Conservation (phyloP, 2,329 filamentous ascomycete species). For the Botrytis fabae region DNA sequence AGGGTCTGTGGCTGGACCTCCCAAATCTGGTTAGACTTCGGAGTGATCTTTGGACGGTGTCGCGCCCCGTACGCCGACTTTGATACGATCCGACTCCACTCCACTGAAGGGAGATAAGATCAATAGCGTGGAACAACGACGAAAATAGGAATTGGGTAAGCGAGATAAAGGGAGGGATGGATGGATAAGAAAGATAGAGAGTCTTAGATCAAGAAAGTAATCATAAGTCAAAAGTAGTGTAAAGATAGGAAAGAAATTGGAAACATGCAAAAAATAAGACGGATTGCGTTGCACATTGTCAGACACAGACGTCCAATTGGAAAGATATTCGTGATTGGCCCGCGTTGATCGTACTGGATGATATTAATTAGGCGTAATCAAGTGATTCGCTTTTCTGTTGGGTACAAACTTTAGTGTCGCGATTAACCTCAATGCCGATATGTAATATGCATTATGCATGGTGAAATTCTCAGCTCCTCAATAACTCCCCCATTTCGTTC, state of each 20-base stretch:
- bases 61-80: conserved; percentile 8
- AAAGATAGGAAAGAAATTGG: background rate
- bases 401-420: conserved; percentile 15
- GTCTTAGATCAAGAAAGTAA: conserved; percentile 7
- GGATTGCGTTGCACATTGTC: conserved; percentile 10
- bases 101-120: conserved; percentile 20
- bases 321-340: background rate
- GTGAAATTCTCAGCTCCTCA: conserved; percentile 4
- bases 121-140: conserved; percentile 5
- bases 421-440: conserved; percentile 22
- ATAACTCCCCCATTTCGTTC: conserved; percentile 18
- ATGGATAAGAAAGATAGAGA: conserved; percentile 1
- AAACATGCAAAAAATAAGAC: background rate
- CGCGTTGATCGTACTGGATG: conserved; percentile 15
- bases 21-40: conserved; percentile 14
- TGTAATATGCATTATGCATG: conserved; percentile 16
- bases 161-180: conserved; percentile 11
- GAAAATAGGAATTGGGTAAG: conserved; percentile 4
- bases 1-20: conserved; percentile 22
- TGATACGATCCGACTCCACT: conserved; percentile 8
- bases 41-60: background rate
- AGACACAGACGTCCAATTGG: conserved; percentile 6
- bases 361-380: conserved; percentile 22
- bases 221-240: conserved; percentile 1
- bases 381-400: conserved; percentile 23